A percentile compares a stretch with the other conserved stretches of the same genome.
These are phyloP conservation scores for Tanozyma kutaoensis DNA, from an alignment of 805 yeast genomes.

Conservation along the genomic window DNA sequence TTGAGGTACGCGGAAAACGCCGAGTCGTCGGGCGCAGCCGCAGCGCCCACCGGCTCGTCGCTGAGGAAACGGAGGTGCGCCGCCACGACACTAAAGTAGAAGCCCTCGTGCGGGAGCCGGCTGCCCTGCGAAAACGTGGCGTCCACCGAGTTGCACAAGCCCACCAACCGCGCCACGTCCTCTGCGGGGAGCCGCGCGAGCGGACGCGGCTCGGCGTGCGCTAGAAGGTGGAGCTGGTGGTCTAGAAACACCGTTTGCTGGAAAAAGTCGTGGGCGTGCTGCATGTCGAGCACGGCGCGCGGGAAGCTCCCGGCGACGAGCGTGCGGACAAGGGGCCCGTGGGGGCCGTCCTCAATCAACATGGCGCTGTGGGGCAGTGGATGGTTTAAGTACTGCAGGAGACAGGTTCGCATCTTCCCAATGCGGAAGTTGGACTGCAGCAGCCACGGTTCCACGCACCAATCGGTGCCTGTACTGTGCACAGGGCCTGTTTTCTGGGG, in stretches of 20 bases:
- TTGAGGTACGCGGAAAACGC: slow-evolving; percentile 8
- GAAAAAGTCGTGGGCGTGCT: slow-evolving; percentile 19
- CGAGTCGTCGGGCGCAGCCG: no score
- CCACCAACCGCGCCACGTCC: slow-evolving; percentile 13
- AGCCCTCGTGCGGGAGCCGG: slow-evolving; percentile 13
- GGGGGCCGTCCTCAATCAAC: slow-evolving; percentile 13
- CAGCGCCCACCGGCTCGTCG: slow-evolving; percentile 14
- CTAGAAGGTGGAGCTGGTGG: slow-evolving; percentile 19
- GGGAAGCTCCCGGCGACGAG: slow-evolving; percentile 26
- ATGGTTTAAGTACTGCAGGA: no score
- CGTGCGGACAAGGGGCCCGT: slow-evolving; percentile 7
- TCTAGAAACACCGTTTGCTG: slow-evolving; percentile 23
- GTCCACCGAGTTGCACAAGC: slow-evolving; percentile 12
- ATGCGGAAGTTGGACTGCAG: no score
- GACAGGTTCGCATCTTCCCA: no score
- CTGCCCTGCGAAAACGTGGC: slow-evolving; percentile 11
- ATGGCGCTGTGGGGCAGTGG: no score
- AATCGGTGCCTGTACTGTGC: no score
- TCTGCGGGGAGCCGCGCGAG: slow-evolving; percentile 4
- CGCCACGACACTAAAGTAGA: slow-evolving; percentile 18
- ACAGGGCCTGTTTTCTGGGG: no score
- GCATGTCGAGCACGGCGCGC: slow-evolving; percentile 15
- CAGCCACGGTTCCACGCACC: no score
- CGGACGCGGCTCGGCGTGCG: slow-evolving; percentile 13
- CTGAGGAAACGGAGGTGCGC: slow-evolving; percentile 21